These are phyloP conservation scores for Coemansia sp. DNA, from an alignment of 192 early-diverging fungal genomes.

Conservation along the genomic window DNA sequence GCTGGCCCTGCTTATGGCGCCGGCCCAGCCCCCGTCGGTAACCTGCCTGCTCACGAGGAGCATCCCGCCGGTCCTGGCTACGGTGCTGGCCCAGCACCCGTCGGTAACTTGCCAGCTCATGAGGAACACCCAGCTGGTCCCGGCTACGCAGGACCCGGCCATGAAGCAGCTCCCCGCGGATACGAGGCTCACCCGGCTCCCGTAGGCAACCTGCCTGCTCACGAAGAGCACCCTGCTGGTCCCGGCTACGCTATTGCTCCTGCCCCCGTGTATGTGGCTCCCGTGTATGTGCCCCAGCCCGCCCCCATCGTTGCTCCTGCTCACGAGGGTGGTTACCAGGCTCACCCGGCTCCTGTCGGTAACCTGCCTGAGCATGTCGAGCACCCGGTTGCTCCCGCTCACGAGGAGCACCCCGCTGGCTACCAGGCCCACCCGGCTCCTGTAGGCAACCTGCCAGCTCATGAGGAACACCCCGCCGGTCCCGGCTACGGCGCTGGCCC, in stretches of 20 bases:
- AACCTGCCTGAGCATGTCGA: slow-evolving; percentile 12
- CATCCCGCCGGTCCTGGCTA: slow-evolving; percentile 1
- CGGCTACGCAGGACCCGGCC: background rate
- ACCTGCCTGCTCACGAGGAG: slow-evolving; percentile 15
- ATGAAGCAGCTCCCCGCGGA: background rate
- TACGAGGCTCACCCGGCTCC: slow-evolving; percentile 18
- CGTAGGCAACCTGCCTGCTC: background rate
- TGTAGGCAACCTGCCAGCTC: slow-evolving; percentile 1
- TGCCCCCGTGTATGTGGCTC: slow-evolving; percentile 4
- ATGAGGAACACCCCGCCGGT: slow-evolving; percentile 18
- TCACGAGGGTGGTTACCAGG: slow-evolving; percentile 11
- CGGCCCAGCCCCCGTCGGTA: background rate
- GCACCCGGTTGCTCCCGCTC: slow-evolving; percentile 12
- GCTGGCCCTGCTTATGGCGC: background rate
- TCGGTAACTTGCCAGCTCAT: slow-evolving; percentile 2
- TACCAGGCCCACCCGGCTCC: slow-evolving; percentile 7
- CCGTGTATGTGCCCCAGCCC: slow-evolving; percentile 4
- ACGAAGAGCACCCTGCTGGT: slow-evolving; percentile 12
- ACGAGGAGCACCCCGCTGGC: slow-evolving; percentile 20
- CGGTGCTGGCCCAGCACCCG: background rate
- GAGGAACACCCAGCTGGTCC: slow-evolving; percentile 17
- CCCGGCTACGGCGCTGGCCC: slow-evolving; percentile 10
- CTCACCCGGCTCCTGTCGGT: background rate
- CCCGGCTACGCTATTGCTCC: slow-evolving; percentile 1
- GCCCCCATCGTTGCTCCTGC: slow-evolving; percentile 7